Evolutionary conservation across 306 rosid genomes (phyloP), one percentile per base, ranked within the genome.

Genomic region (Cicer pinnatifidum): DNA sequence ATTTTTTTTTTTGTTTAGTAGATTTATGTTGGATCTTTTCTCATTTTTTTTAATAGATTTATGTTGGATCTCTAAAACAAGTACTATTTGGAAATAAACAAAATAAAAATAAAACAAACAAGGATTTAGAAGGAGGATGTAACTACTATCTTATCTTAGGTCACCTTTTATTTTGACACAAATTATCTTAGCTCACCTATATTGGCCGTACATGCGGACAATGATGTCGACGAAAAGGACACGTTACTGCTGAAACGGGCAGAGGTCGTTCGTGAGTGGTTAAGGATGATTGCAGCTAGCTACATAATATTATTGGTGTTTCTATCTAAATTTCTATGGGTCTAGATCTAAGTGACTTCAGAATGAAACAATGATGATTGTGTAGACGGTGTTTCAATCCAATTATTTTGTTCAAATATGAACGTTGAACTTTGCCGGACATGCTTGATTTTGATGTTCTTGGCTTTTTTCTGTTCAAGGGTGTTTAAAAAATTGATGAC

Each of bases 151-250:
- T 6, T 48, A n/a, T 59, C 13, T 6, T 45, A 11, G 11, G 13
- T 35, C 54, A 12, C 0, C 12, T 0, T 28, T 28, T 3, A 28
- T 28, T 28, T 28, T 28, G 35, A 28, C 35, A 28, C 5, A 28
- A 59, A 48, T 7, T 48, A n/a, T 59, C 13, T 6, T 45, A 11
- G 11, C 9, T 35, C 54, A 12, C 0, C 12, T 0, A 3, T 48
- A 7, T 12, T 20, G n/a, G 13, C 57, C 82, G 19, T 79, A 67
- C 86, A 85, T 84, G 78, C 86, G 81, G 72, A 51, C 2, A 10
- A 9, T 48, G n/a, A 1, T 3, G 19, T 44, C 48, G 65, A 46
- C 50, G 20, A 63, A 51, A 53, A 11, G 19, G 53, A 71, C 65
- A 65, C 52, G 76, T 72, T 6, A 44, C 19, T 68, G 73, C 9